These are phyloP conservation scores for Prunus dulcis DNA, from an alignment of 306 rosid species.

Conservation along the genomic window DNA sequence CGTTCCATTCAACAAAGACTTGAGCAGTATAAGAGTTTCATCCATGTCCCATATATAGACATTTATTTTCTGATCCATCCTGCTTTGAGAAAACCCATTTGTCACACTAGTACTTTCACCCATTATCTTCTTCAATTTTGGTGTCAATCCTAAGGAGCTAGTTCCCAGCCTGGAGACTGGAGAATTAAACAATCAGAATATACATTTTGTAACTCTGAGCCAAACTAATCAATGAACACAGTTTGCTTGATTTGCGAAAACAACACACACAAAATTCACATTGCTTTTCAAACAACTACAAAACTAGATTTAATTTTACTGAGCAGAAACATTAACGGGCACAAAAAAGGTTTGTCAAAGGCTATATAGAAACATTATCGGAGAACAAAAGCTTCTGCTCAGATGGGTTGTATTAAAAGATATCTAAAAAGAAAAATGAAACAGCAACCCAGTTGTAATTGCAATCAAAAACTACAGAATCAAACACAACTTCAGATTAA, in stretches of 20 bases:
- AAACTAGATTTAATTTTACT: neutral
- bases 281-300: conserved; percentile 2
- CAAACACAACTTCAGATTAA: neutral
- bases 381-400: neutral
- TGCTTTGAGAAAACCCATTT: conserved; percentile 23
- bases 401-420: neutral
- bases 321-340: neutral
- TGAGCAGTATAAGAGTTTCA: conserved; percentile 86
- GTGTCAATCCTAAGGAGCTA: neutral
- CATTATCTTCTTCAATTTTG: conserved; percentile 31
- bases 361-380: neutral
- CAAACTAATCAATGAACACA: neutral
- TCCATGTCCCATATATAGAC: conserved; percentile 95
- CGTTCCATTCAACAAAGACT: conserved; percentile 73
- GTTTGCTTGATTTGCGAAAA: neutral
- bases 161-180: conserved; percentile 9
- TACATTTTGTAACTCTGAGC: neutral
- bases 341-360: neutral
- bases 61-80: conserved; percentile 40
- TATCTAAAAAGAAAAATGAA: neutral
- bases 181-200: conserved; percentile 18
- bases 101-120: conserved; percentile 30
- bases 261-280: neutral
- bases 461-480: neutral
- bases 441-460: neutral